Evolutionary conservation across 2,329 filamentous ascomycete genomes (phyloP), one percentile per base, ranked within the genome.

Genomic region (Bipolaris sorokiniana): DNA sequence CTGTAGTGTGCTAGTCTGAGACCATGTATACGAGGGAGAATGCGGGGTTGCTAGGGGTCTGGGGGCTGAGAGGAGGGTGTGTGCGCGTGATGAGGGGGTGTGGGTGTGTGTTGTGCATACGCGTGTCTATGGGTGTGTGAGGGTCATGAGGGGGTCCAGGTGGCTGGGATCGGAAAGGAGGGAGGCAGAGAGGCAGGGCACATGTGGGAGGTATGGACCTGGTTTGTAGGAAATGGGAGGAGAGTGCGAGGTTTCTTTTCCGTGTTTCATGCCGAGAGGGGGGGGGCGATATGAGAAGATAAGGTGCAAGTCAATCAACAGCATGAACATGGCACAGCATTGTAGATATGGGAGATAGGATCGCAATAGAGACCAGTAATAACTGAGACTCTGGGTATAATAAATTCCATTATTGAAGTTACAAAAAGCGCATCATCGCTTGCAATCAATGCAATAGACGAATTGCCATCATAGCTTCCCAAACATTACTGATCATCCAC

Each of bases 401-500:
- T 28, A 56, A 38, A 54, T 54, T 49, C 31, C 38, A 40, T 33
- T 26, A 46, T 11, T 16, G 28, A 47, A 22, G 36, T 28, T 40
- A 48, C 44, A 11, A 40, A 40, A 13, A 40, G 20, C 9, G 7
- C 26, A 28, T 38, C 47, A 49, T 28, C 28, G 46, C 7, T 46
- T 46, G 51, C 64, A 65, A 31, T 51, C 59, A 59, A 58, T 66
- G 58, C 47, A 53, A 55, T 33, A 7, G 57, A 45, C 48, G 33
- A 62, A 26, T 28, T 28, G 26, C 2, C 31, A 23, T 26, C 18
- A 15, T 26, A 51, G 28, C 48, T 46, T 56, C 26, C 38, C 36
- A 51, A 34, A 18, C 48, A 66, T 65, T 67, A 67, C 61, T 38
- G 52, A n/a, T 40, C 40, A 52, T 57, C 26, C 48, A 53, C 22